phyloP scores from a whole-genome alignment of 169 alveolate genomes.

The Cryptosporidium felis region DNA sequence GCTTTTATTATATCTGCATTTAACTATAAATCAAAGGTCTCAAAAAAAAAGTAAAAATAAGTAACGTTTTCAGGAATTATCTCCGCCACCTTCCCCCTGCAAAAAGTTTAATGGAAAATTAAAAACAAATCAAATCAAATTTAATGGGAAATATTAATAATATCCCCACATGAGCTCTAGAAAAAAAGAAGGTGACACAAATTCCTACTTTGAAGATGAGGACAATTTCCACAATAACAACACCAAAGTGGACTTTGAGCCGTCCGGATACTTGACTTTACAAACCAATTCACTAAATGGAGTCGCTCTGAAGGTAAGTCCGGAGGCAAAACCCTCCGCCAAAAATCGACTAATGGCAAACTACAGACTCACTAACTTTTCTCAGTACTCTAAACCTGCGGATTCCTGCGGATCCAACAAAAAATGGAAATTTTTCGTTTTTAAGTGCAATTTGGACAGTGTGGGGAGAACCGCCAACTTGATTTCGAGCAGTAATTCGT shows the following conservation, averaged over 20 bases:
- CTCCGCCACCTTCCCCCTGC: no score
- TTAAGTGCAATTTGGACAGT: slow-evolving; percentile 73
- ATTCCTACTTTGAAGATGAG: no score
- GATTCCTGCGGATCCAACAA: slow-evolving; percentile 81
- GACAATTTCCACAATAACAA: no score
- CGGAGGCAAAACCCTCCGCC: neutral
- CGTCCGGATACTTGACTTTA: slow-evolving; percentile 87
- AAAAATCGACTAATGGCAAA: neutral
- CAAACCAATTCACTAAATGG: slow-evolving; percentile 81
- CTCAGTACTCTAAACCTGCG: slow-evolving; percentile 83
- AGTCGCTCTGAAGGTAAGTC: slow-evolving; percentile 78
- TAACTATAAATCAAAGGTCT: no score
- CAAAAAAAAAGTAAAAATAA: no score
- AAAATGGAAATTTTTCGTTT: slow-evolving; percentile 86
- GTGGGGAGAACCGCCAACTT: neutral
- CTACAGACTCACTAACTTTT: neutral
- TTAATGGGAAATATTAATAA: no score
- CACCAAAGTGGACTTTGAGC: slow-evolving; percentile 80
- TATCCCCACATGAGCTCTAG: no score
- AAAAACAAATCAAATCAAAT: no score
- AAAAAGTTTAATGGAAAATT: no score
- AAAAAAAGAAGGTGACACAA: no score
- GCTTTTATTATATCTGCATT: no score
- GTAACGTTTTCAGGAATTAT: no score
- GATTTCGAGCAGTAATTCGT: slow-evolving; percentile 3